phyloP scores from a whole-genome alignment of 768 basidiomycete genomes.

The Royoungia palumana region DNA sequence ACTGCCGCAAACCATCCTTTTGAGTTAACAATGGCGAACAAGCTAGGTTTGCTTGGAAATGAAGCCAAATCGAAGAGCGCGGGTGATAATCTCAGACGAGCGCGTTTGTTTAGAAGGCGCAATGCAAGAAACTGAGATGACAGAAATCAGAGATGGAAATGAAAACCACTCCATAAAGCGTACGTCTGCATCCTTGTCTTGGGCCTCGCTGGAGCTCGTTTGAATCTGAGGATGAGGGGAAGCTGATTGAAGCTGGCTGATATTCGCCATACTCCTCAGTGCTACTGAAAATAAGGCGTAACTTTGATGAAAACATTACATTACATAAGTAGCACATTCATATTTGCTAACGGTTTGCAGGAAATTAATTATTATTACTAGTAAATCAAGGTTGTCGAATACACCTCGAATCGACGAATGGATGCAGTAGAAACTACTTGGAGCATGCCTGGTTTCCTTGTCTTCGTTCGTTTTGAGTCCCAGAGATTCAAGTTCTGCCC shows the following conservation, averaged over 20 bases:
- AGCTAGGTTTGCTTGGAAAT: constrained; percentile 42
- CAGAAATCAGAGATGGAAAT: constrained; percentile 3
- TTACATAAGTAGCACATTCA: constrained; percentile 5
- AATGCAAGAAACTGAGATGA: constrained; percentile 36
- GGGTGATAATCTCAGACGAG: constrained; percentile 61
- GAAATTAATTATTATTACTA: not conserved
- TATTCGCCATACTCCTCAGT: constrained; percentile 24
- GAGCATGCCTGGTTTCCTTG: no score
- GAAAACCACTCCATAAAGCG: not conserved
- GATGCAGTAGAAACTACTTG: no score
- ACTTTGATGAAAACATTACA: not conserved
- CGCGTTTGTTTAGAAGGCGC: constrained; percentile 52
- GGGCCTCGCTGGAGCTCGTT: constrained; percentile 20
- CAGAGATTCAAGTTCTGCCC: no score
- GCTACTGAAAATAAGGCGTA: not conserved
- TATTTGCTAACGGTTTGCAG: no score
- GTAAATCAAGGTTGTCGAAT: not conserved
- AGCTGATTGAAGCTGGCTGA: constrained; percentile 31
- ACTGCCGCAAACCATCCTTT: constrained; percentile 72
- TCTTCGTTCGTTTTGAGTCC: no score
- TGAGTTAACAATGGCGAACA: constrained; percentile 58
- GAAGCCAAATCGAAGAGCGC: constrained; percentile 42
- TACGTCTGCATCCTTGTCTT: constrained; percentile 32
- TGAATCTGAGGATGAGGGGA: constrained; percentile 20
- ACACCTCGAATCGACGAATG: no score